Evolutionary conservation across 2,329 filamentous ascomycete species (phyloP), one percentile per base, ranked within the genome.

Genomic region (Pseudogymnoascus sp.): DNA sequence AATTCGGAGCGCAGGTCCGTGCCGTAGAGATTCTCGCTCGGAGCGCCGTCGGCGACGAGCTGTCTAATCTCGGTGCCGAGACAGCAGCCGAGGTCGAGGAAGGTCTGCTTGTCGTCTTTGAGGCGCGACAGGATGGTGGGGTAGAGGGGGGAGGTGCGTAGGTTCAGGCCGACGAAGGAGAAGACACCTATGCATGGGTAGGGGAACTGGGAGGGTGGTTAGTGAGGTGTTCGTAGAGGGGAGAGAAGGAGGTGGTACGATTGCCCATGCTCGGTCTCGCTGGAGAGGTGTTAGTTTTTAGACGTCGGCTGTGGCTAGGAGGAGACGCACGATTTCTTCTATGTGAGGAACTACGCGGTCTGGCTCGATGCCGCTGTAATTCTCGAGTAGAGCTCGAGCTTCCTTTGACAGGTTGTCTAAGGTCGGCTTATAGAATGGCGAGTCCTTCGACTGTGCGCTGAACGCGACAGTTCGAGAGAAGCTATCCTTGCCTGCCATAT

Each of bases 81-180:
- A 64, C 74, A 76, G 38, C 75, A 77, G 4, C 75, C 76, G 1
- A 78, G 64, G 63, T 78, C 76, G 14, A 78, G 70, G 4, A 77
- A 68, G 4, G n/a, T 63, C 1, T 65, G 64, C 28, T 61, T 36
- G 18, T 59, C 62, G 1, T 53, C 40, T 31, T 67, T 66, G 2
- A 68, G 37, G 12, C 66, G 65, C 14, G 59, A 18, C 10, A 69
- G 34, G 14, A 70, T 63, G 2, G 50, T 46, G 5, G 60, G 38
- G 31, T 69, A 70, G 4, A 61, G n/a, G 10, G 62, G 62, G 7
- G 25, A 62, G 16, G 18, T 60, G 59, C n/a, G 59, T 5, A 70
- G 59, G 14, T 46, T 65, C 12, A 70, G 60, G 37, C 69, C 64
- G 18, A 70, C 62, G 56, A 70, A 71, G 7, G 64, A 53, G 25